Evolutionary conservation across 2,329 filamentous ascomycete genomes (phyloP), one percentile per base, ranked within the genome.

Genomic region (Ophiosphaerella herpotricha): DNA sequence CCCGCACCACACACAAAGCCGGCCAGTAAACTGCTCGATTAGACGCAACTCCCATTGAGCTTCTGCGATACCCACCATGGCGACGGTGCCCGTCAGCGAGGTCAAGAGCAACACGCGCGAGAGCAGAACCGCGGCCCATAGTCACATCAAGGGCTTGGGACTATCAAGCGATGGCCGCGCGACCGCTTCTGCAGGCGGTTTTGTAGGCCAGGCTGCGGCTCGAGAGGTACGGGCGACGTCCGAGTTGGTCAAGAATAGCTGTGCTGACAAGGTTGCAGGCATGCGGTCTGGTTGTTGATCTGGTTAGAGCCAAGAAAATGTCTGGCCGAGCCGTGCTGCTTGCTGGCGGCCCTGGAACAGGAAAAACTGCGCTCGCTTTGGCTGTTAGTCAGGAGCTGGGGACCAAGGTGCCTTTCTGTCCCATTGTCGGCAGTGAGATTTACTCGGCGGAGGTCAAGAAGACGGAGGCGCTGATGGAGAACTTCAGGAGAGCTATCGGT

Each of bases 401-500:
- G 63, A 97, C 92, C 42, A 97, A 97, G 80, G 96, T 99, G 49
- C 94, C 94, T 6, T 99, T 99, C 74, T 97, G 94, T 75, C 92
- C 93, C 34, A 97, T 99, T 71, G 94, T 97, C 45, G 94, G 92
- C 64, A 97, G 92, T 80, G 94, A 99, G 77, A 89, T 99, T 67
- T 99, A 97, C 79, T 96, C 91, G 63, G 88, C 93, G 39, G 94
- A 99, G 77, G 92, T 99, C 58, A 99, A 99, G 85, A 99, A 99
- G 85, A 99, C 94, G 42, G 94, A 99, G 76, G 89, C 96, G 61
- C 79, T 99, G 72, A 97, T 97, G 94, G 94, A 99, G 82, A 97
- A 97, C 79, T 99, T 99, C 76, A 85, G 94, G 72, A 84, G 94
- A 71, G 94, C 94, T 51, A 99, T 99, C 74, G 94, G 93, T 83